Conservation (phyloP, 2,329 filamentous ascomycete species). For the Colletotrichum paranaense region DNA sequence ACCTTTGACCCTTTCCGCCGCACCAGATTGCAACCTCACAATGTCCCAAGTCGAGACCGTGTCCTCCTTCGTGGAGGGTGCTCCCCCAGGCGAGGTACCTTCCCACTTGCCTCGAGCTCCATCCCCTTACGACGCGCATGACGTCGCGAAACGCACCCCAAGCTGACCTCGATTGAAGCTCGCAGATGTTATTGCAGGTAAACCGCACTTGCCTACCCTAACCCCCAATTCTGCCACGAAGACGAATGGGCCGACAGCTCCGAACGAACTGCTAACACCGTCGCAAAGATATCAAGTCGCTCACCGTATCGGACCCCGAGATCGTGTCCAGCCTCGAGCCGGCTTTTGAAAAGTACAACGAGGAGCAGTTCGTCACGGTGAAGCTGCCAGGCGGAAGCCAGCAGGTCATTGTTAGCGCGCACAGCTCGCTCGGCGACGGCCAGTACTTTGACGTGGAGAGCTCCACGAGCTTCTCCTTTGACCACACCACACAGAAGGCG, state of each 20-base stretch:
- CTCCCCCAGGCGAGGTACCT: slow-evolving; percentile 93
- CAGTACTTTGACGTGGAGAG: slow-evolving; percentile 93
- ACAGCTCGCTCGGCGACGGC: slow-evolving; percentile 83
- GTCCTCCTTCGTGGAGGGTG: slow-evolving; percentile 91
- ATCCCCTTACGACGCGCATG: slow-evolving; percentile 21
- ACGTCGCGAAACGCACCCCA: slow-evolving; percentile 24
- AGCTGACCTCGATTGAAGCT: slow-evolving; percentile 65
- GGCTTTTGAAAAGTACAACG: slow-evolving; percentile 94
- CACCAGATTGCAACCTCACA: slow-evolving; percentile 41
- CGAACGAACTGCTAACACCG: slow-evolving; percentile 18
- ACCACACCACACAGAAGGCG: slow-evolving; percentile 88
- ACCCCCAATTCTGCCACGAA: background rate
- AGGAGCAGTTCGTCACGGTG: slow-evolving; percentile 89
- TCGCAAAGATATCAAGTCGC: slow-evolving; percentile 83
- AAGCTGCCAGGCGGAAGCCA: slow-evolving; percentile 90
- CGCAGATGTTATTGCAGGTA: slow-evolving; percentile 88
- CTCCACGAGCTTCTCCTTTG: slow-evolving; percentile 88
- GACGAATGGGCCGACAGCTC: background rate
- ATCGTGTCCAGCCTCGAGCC: slow-evolving; percentile 80
- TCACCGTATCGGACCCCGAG: slow-evolving; percentile 77
- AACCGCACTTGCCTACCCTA: slow-evolving; percentile 19
- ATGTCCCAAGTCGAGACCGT: slow-evolving; percentile 65
- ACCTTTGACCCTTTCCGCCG: background rate
- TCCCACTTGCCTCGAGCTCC: slow-evolving; percentile 30
- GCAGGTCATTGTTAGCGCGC: slow-evolving; percentile 82